phyloP scores from a whole-genome alignment of 805 yeast genomes.

The Ogataea dorogensis region DNA sequence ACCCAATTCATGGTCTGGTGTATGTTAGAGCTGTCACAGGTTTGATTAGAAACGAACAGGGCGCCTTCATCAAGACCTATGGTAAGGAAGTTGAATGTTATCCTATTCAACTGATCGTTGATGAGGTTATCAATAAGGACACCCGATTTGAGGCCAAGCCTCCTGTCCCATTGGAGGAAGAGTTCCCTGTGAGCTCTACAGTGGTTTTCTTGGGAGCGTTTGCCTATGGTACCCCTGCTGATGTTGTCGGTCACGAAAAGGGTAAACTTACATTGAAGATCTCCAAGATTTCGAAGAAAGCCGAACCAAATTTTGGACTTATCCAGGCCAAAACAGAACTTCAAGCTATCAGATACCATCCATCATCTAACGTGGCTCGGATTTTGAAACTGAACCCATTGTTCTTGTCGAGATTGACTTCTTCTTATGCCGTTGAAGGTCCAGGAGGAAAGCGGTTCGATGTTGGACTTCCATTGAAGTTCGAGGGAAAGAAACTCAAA shows the following conservation, averaged over 20 bases:
- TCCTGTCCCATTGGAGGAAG: constrained; percentile 76
- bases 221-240: constrained; percentile 83
- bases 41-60: constrained; percentile 60
- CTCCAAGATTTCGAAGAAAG: constrained; percentile 42
- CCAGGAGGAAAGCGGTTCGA: constrained; percentile 53
- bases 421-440: constrained; percentile 62
- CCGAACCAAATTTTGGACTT: constrained; percentile 68
- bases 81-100: constrained; percentile 49
- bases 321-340: constrained; percentile 57
- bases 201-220: constrained; percentile 81
- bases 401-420: constrained; percentile 74
- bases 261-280: constrained; percentile 50
- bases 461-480: constrained; percentile 82
- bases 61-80: constrained; percentile 78
- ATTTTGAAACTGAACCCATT: constrained; percentile 56
- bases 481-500: constrained; percentile 73
- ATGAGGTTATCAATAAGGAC: constrained; percentile 70
- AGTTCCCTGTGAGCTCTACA: constrained; percentile 70
- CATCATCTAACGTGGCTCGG: constrained; percentile 64
- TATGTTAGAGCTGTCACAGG: constrained; percentile 80
- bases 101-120: constrained; percentile 83
- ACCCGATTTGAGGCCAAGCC: constrained; percentile 67
- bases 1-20: constrained; percentile 53
- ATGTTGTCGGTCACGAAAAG: constrained; percentile 55
- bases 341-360: constrained; percentile 54